Conservation (phyloP, 176 grass and related monocot genomes). For the Oryza brachyantha region DNA sequence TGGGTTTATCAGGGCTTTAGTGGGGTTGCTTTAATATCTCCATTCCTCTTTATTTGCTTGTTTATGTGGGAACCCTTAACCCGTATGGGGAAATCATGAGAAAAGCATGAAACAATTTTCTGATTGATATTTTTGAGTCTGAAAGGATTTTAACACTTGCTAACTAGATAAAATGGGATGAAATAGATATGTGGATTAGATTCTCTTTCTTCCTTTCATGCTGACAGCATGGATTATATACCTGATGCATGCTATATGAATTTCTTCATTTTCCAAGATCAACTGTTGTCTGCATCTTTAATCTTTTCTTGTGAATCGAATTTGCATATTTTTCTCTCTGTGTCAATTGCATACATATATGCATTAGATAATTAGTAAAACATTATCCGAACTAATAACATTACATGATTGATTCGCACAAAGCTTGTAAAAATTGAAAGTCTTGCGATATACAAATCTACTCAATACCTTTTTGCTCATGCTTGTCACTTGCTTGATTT, state of each 20-base stretch:
- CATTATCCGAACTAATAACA: background rate
- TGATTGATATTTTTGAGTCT: slow-evolving; percentile 12
- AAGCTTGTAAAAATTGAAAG: background rate
- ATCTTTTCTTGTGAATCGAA: background rate
- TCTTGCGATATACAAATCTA: slow-evolving; percentile 2
- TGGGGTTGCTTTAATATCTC: slow-evolving; percentile 15
- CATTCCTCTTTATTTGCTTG: background rate
- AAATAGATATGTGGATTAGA: background rate
- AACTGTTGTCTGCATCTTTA: background rate
- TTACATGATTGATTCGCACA: slow-evolving; percentile 2
- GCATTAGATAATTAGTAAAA: background rate
- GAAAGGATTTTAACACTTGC: slow-evolving; percentile 3
- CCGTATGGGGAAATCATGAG: background rate
- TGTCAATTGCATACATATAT: background rate
- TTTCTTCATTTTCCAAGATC: background rate
- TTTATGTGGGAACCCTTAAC: slow-evolving; percentile 1
- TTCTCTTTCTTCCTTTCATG: background rate
- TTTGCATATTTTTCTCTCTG: background rate
- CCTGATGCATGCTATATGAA: background rate
- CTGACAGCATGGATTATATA: background rate
- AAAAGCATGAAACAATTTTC: background rate
- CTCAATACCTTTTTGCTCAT: slow-evolving; percentile 1
- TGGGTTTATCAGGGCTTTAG: background rate
- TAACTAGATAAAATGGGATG: slow-evolving; percentile 16
- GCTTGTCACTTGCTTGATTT: slow-evolving; percentile 14